Conservation (phyloP, 768 basidiomycete genomes). For the Paxillus rubicundulus region DNA sequence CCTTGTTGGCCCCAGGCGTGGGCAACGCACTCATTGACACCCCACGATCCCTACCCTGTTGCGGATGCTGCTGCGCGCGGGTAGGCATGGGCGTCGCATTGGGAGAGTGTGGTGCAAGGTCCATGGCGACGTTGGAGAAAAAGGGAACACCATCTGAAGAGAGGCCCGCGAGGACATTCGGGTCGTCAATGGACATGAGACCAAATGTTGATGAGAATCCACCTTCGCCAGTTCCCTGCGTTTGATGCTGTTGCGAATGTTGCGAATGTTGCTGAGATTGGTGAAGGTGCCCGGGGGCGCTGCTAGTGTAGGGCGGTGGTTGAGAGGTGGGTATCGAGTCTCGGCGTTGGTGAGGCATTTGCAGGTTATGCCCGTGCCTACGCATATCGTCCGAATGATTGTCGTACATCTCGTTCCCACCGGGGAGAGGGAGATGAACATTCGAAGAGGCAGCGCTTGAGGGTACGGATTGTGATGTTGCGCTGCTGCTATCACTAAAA, state of each 20-base stretch:
- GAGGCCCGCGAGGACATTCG: conserved; percentile 62
- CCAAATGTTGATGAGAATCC: conserved; percentile 67
- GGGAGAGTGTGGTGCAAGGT: conserved; percentile 36
- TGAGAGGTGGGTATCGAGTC: conserved; percentile 16
- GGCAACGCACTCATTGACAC: conserved; percentile 28
- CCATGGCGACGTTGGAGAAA: conserved; percentile 42
- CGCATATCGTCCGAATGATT: conserved; percentile 28
- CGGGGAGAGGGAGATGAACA: conserved; percentile 46
- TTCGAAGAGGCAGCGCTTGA: conserved; percentile 54
- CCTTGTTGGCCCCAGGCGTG: conserved; percentile 35
- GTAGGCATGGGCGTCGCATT: conserved; percentile 49
- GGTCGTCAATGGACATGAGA: conserved; percentile 74
- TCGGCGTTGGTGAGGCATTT: conserved; percentile 18
- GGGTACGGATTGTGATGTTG: conserved; percentile 43
- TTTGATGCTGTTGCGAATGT: conserved; percentile 6
- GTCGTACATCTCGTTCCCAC: conserved; percentile 27
- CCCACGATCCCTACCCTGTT: conserved; percentile 19
- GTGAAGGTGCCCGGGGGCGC: background rate
- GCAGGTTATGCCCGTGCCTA: conserved; percentile 11
- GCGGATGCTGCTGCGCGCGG: conserved; percentile 21
- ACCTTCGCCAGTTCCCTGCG: conserved; percentile 29
- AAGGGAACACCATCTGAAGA: conserved; percentile 59
- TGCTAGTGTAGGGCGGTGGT: conserved; percentile 5
- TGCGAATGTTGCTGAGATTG: conserved; percentile 3
- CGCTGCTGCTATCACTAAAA: conserved; percentile 44